Evolutionary conservation across 2,329 filamentous ascomycete species (phyloP), one percentile per base, ranked within the genome.

Genomic region (Neofusicoccum parvum): DNA sequence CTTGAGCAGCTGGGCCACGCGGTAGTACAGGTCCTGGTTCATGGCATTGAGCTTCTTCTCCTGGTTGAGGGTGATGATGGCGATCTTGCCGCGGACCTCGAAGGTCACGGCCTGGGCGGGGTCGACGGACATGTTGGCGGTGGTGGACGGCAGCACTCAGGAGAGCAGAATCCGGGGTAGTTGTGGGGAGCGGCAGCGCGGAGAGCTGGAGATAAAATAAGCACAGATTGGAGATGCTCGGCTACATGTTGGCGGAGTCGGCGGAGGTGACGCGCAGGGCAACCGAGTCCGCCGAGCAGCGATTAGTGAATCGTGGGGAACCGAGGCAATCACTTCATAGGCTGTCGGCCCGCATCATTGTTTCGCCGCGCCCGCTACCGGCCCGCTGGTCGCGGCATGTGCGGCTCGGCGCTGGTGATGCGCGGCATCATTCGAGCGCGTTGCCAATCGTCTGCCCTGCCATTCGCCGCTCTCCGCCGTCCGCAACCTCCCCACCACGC

Each of bases 21-120:
- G 85, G 77, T 91, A 96, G 82, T 97, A 98, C 60, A 89, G 85
- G 67, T 86, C 81, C 72, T 86, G 83, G 67, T 81, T 86, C 60
- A 97, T 81, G 37, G 94, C 92, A 78, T 96, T 96, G 78, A 98
- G 91, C 81, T 97, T 97, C 75, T 88, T 86, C 64, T 89, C 86
- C 60, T 92, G 90, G 79, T 94, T 90, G 75, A 99, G 89, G 17
- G 92, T 97, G 78, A 99, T 89, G 74, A 94, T 87, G 73, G 94
- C 92, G 69, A 93, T 80, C 67, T 88, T 88, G 76, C 87, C 90
- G 71, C 83, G 82, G 77, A 88, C 91, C 67, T 87, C 83, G 71
- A 91, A 74, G 53, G 82, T 84, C 67, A 90, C 82, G 59, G 79
- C 76, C 68, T 86, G 77, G 65, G 82, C 77, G 10, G 54, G 56